These are phyloP conservation scores for Aspergillus biplanus DNA, from an alignment of 495 filamentous ascomycete genomes.

Conservation along the genomic window DNA sequence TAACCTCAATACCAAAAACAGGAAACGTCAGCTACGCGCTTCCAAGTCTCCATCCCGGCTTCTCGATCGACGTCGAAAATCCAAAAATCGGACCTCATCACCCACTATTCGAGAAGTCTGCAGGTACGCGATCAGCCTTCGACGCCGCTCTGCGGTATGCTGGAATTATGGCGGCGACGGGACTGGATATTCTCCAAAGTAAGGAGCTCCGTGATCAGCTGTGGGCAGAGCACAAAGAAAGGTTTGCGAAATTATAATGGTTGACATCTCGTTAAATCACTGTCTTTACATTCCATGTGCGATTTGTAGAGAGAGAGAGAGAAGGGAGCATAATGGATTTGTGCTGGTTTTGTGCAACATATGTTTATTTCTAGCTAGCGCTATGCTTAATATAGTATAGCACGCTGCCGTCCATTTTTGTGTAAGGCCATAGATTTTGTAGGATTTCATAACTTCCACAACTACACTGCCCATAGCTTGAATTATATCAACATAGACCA, in stretches of 20 bases:
- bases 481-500: too few species aligned
- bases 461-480: too few species aligned
- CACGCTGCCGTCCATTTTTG: too few species aligned
- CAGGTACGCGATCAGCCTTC: not conserved
- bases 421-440: too few species aligned
- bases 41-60: slow-evolving; percentile 9
- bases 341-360: too few species aligned
- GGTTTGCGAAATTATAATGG: not conserved
- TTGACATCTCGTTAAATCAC: too few species aligned
- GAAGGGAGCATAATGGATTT: too few species aligned
- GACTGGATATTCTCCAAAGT: not conserved
- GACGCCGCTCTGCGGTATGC: not conserved
- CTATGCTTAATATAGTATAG: too few species aligned
- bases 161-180: not conserved
- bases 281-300: too few species aligned
- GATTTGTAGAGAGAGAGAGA: too few species aligned
- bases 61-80: not conserved
- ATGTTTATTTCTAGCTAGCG: too few species aligned
- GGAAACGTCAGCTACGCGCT: slow-evolving; percentile 13
- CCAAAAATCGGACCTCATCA: slow-evolving; percentile 9
- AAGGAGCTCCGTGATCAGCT: not conserved
- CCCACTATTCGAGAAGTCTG: slow-evolving; percentile 6
- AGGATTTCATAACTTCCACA: too few species aligned
- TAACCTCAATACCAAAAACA: not conserved
- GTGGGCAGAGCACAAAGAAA: not conserved